Conservation (phyloP, 441 rosid species). For the Pelargonium cotyledonis region DNA sequence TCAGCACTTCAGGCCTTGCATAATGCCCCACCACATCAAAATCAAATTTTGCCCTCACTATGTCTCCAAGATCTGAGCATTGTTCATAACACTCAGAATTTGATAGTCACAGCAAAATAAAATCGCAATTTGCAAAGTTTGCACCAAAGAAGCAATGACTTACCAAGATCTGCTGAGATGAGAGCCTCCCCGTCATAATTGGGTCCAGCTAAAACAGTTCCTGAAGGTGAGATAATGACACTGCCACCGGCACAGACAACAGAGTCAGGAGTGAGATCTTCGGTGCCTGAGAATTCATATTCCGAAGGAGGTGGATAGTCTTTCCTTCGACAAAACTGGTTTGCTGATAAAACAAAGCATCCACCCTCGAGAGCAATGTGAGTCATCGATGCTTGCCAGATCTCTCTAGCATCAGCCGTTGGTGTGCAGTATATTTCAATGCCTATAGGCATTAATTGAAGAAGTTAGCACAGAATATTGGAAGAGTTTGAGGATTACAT, state of each 20-base stretch:
- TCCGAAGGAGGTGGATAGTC: conserved; percentile 93
- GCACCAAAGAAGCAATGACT: conserved; percentile 9
- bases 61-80: conserved; percentile 77
- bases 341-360: conserved; percentile 79
- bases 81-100: conserved; percentile 12
- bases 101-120: background rate
- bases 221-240: conserved; percentile 78
- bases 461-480: background rate
- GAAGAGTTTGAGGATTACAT: too few species aligned
- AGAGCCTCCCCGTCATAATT: conserved; percentile 77
- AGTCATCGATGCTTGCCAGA: conserved; percentile 84
- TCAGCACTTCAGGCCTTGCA: conserved; percentile 85
- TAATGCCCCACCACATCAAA: conserved; percentile 93
- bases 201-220: conserved; percentile 80
- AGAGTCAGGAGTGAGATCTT: conserved; percentile 63
- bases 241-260: conserved; percentile 89
- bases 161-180: conserved; percentile 81
- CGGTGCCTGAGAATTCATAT: conserved; percentile 53
- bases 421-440: conserved; percentile 92
- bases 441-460: conserved; percentile 33
- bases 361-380: conserved; percentile 95
- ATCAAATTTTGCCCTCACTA: conserved; percentile 75
- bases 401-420: conserved; percentile 78
- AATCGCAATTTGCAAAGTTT: background rate
- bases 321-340: conserved; percentile 77